Evolutionary conservation across 768 basidiomycete genomes (phyloP), one percentile per base, ranked within the genome.

Genomic region (Lactarius indigo): DNA sequence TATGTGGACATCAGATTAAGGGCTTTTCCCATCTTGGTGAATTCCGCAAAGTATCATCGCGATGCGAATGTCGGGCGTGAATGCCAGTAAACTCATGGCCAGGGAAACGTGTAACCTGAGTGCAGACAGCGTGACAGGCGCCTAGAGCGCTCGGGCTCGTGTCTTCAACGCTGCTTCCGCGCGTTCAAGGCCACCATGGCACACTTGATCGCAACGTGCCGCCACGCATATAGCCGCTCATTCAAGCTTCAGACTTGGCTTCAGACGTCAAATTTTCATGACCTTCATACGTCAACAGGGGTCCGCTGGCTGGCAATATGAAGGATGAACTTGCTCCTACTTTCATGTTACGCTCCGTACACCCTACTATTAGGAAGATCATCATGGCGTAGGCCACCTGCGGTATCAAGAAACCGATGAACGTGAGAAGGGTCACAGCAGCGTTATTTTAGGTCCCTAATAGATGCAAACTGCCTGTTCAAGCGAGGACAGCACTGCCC

Each of bases 321-420:
- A 50, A 50, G 44, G 23, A 47, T 12, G 44, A 20, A 20, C 41
- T 41, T 18, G 17, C 41, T 41, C 42, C 42, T 44, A 6, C 41
- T 42, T 20, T 42, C 8, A 10, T 42, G 41, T 20, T 42, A 20
- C 42, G 39, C 39, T 41, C 39, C 39, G 18, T 41, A 41, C 35
- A 35, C 6, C 15, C 17, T 17, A 44, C 20, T 10, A 8, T 44
- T 12, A n/a, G 42, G 42, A 44, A 20, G 20, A 44, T 26, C 37
- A 7, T 26, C 10, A 42, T 39, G 62, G 41, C 63, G 55, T 37
- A 64, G 55, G 23, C 26, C 10, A 3, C 8, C 23, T 64, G 63
- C 56, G 12, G 31, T 47, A 64, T 64, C 63, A 56, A 57, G 55
- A 17, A 9, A 35, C n/a, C 31, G 44, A 61, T 61, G 31, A 52